Base-by-base conservation (phyloP, 345 rosid species). In the Bruguiera parviflora region DNA sequence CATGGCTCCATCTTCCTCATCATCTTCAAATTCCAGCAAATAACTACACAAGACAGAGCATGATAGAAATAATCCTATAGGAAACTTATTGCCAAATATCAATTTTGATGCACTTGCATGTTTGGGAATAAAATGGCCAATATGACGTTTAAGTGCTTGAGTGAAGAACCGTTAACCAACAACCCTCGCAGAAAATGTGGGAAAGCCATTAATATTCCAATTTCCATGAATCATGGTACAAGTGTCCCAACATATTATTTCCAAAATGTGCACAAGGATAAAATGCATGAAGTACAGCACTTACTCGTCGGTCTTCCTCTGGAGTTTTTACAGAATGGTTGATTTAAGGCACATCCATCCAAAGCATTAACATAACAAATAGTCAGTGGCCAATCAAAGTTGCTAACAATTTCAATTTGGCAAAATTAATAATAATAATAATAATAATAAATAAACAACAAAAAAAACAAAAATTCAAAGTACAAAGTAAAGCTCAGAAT, bases 251-350 rank as follows among this genome's bases (percentile, higher is more conserved):
- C 11, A 61, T 7, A 27, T 43, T 43, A 43, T 39, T 32, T 51
- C 59, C 60, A 53, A 46, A 52, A 49, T 61, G 51, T 25, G 56
- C 49, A 55, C 4, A 20, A 24, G 59, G 25, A 24, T 66, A 66
- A 47, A 58, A 24, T 7, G 49, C 53, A 71, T 61, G 52, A n/a
- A 61, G 28, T 35, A 56, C 64, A 43, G 46, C 53, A 87, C 98
- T 88, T 88, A 93, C 98, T 93, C 97, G 5, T 89, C 98, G 1
- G 87, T 73, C 78, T 86, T 91, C 78, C 97, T 89, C 98, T 94
- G 95, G 29, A 77, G 60, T 58, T 53, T 63, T 35, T 19, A 67
- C 47, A 67, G 47, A 56, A 49, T 20, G 33, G 58, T 76, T 37
- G 78, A 65, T 58, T 21, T 64, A 55, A 32, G 56, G 70, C 66